Base-by-base conservation (phyloP, 176 grass and related monocot genomes). In the Saccharum spontaneum region DNA sequence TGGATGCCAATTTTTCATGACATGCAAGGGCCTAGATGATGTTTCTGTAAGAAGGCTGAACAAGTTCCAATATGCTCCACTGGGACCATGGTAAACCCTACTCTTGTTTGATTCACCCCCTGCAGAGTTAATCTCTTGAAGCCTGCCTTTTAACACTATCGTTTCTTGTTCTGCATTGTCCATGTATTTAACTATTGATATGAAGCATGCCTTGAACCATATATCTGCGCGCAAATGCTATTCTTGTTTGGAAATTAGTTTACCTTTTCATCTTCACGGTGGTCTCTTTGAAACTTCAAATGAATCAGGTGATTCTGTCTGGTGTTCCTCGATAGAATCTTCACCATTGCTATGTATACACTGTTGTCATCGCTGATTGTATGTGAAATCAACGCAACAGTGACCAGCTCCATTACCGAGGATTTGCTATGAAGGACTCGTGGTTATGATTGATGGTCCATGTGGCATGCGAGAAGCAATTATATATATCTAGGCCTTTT, bases 1-100 rank as follows among this genome's bases (percentile, higher is more conserved):
- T 60, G 50, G 77, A 85, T 75, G 45, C 59, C 49, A 68, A 37
- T 6, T 75, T 75, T 79, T 60, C 12, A 39, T 82, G 45, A 46
- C 50, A 49, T 77, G 12, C 41, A 77, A 41, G 34, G 78, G 45
- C 54, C 14, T 67, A 60, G 13, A 18, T 45, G 33, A 26, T 49
- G 28, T 59, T 50, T 38, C 34, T 20, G 16, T 73, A n/a, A 67
- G 30, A 77, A 77, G 18, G 67, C 24, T 40, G 15, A 23, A 60
- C 38, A 67, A 23, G 7, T 63, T 78, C 67, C 60, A 13, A 48
- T 38, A 74, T 73, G 71, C 79, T 20, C 64, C 34, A n/a, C 33
- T 67, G 43, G 76, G 49, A n/a, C 83, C 14, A 55, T 24, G 71
- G 5, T 37, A 54, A 81, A 9, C 37, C 44, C 16, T 28, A 28